phyloP scores from a whole-genome alignment of 768 basidiomycete species.

The Tricholoma bakamatsutake region DNA sequence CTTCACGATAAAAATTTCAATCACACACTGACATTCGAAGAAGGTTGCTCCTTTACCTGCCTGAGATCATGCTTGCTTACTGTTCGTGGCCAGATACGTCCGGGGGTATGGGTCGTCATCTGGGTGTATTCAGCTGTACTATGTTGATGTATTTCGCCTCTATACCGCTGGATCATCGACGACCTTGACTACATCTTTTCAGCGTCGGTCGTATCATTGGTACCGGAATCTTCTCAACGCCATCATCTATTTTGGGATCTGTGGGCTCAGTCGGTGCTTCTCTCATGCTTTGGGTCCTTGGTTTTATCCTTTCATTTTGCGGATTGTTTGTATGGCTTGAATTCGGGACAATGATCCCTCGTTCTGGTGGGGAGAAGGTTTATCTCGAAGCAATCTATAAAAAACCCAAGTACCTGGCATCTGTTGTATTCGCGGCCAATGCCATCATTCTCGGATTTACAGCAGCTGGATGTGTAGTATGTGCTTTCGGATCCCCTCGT shows the following conservation, averaged over 20 bases:
- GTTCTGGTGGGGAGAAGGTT: conserved; percentile 65
- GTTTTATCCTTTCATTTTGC: conserved; percentile 52
- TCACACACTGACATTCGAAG: background rate
- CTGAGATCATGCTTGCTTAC: background rate
- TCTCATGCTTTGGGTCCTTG: conserved; percentile 42
- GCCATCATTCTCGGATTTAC: conserved; percentile 36
- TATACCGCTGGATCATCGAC: background rate
- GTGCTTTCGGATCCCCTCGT: background rate
- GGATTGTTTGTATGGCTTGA: conserved; percentile 61
- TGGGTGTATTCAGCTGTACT: conserved; percentile 52
- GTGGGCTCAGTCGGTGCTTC: background rate
- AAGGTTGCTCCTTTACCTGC: background rate
- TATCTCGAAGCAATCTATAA: conserved; percentile 61
- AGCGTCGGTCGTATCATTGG: conserved; percentile 15
- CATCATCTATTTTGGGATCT: background rate
- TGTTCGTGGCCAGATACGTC: conserved; percentile 20
- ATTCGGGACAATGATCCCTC: conserved; percentile 58
- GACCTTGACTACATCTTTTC: background rate
- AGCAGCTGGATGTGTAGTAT: background rate
- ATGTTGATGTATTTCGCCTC: conserved; percentile 37
- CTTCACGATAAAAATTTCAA: background rate
- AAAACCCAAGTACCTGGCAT: conserved; percentile 48
- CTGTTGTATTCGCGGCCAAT: conserved; percentile 51
- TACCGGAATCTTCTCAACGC: background rate
- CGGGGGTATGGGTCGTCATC: conserved; percentile 53